Evolutionary conservation across 1,284 basidiomycete species (phyloP), one percentile per base, ranked within the genome.

Genomic region (Melampsora abietis-canadensis): DNA sequence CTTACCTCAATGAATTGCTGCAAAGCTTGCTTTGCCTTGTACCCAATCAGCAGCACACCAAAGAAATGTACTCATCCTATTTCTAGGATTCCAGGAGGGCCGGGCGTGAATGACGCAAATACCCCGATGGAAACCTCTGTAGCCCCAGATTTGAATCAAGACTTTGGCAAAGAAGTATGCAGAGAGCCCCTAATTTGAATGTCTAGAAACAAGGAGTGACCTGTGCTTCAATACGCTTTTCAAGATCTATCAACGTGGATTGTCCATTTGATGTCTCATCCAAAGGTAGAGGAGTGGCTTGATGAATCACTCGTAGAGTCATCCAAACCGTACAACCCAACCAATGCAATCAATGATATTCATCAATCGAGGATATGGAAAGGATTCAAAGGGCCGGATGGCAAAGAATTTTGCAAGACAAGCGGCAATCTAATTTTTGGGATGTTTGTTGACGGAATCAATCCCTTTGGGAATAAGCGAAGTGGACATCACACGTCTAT

Each of bases 161-260:
- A 40, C 40, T 40, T 40, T 10, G 0, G 1, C 10, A 10, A 40
- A 40, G 14, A 10, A 12, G 12, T 14, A 10, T 40, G 6, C 40
- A 12, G 40, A 12, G 40, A 40, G 40, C 40, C 40, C 3, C 12
- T 40, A 14, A 40, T 40, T 40, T 10, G 40, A 40, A 12, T 40
- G 0, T 40, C 87, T 59, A 88, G 87, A 44, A 87, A 40, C 40
- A 40, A 40, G 40, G 6, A 40, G 12, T 0, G 0, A 0, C 54
- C 67, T 34, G 5, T 68, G 1, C 31, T 37, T n/a, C 21, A 15
- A 3, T 68, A 60, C 27, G 54, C 54, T 4, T 68, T 24, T 47
- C 68, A 70, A 51, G 19, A 44, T 37, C 37, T 69, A 7, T 61
- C 21, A 19, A 24, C 61, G 15, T 69, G 54, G 68, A 21, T 69